phyloP scores from a whole-genome alignment of 2,329 filamentous ascomycete genomes.

The Talaromyces sp. region DNA sequence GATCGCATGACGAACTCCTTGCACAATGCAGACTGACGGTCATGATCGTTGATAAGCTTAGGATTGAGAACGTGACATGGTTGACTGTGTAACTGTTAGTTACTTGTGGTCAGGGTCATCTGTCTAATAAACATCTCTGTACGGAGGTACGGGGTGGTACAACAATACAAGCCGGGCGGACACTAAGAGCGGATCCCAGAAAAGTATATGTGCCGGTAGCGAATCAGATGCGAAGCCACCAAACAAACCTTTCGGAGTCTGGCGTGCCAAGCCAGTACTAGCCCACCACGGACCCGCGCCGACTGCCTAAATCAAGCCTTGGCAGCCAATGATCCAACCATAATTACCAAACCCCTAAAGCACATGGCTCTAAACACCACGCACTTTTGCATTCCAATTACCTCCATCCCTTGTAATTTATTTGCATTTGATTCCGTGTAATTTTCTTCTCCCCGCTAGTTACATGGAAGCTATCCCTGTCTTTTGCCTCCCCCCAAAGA shows the following conservation, averaged over 20 bases:
- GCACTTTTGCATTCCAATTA: too few species aligned
- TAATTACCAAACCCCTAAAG: background rate
- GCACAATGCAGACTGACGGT: background rate
- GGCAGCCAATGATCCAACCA: background rate
- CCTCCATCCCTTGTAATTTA: background rate
- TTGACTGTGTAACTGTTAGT: background rate
- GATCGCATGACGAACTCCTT: background rate
- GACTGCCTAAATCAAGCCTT: background rate
- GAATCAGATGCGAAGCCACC: background rate
- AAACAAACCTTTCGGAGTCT: background rate
- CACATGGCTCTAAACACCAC: conserved; percentile 6
- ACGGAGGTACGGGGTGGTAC: background rate
- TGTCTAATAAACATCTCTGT: background rate
- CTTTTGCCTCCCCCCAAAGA: background rate
- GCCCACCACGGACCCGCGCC: background rate
- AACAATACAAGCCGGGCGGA: background rate
- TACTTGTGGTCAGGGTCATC: too few species aligned
- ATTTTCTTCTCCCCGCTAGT: background rate
- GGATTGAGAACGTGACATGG: background rate
- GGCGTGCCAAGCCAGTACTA: background rate
- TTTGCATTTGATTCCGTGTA: background rate
- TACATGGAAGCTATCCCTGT: background rate
- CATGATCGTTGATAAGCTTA: background rate
- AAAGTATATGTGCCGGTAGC: background rate
- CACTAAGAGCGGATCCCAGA: conserved; percentile 3